Conservation (phyloP, 164 flowering plant genomes). For the Nelumbo lutea region DNA sequence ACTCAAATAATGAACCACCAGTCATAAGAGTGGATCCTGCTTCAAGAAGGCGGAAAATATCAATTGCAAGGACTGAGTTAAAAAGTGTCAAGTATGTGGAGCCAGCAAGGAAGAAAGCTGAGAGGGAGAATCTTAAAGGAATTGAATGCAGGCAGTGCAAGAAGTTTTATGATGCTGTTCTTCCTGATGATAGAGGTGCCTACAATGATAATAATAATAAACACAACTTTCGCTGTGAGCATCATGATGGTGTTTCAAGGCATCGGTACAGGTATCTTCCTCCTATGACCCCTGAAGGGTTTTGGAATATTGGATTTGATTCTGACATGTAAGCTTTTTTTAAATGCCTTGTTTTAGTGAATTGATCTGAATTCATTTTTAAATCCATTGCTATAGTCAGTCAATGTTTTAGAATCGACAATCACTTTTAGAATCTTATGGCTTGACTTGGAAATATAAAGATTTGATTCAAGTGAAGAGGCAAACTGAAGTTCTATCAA, state of each 20-base stretch:
- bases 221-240: conserved; percentile 61
- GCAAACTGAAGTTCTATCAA: too few species aligned
- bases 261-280: conserved; percentile 85
- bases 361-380: background rate
- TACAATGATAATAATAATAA: conserved; percentile 18
- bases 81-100: conserved; percentile 65
- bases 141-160: conserved; percentile 92
- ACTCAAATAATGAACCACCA: conserved; percentile 80
- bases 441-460: too few species aligned
- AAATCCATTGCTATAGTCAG: background rate
- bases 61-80: conserved; percentile 25
- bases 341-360: background rate
- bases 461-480: too few species aligned
- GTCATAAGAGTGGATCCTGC: conserved; percentile 30
- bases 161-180: conserved; percentile 94
- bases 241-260: conserved; percentile 91
- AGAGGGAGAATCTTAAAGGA: conserved; percentile 76
- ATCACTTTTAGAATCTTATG: too few species aligned
- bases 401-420: background rate
- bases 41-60: conserved; percentile 28
- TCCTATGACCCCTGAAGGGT: conserved; percentile 95
- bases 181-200: conserved; percentile 33
- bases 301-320: conserved; percentile 99
- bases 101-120: conserved; percentile 83
- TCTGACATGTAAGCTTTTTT: conserved; percentile 39